These are phyloP conservation scores for Aechmea fasciata DNA, from an alignment of 176 grass and related monocot genomes.

Conservation along the genomic window DNA sequence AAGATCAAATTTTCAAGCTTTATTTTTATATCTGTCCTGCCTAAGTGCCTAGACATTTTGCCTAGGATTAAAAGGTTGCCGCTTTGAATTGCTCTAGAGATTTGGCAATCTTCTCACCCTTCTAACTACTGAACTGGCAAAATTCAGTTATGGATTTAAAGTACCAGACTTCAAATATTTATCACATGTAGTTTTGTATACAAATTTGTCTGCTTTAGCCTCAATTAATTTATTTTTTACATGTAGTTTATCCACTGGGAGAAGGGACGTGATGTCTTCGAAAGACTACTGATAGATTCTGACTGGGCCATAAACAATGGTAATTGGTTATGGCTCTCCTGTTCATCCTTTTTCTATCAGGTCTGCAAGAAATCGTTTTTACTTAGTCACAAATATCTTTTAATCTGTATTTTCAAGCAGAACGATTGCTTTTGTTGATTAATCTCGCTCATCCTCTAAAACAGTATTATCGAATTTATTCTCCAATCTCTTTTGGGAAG, in stretches of 20 bases:
- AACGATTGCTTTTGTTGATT: background rate
- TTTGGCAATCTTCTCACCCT: background rate
- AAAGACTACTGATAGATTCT: conserved; percentile 80
- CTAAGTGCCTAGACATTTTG: background rate
- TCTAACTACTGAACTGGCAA: background rate
- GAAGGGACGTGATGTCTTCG: conserved; percentile 82
- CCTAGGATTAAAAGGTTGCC: background rate
- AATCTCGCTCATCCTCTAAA: background rate
- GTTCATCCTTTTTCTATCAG: conserved; percentile 96
- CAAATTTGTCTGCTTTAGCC: background rate
- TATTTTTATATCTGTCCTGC: background rate
- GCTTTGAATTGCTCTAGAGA: background rate
- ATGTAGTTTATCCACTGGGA: conserved; percentile 92
- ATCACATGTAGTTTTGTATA: background rate
- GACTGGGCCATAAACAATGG: conserved; percentile 93
- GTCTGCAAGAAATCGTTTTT: conserved; percentile 16
- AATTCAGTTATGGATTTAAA: background rate
- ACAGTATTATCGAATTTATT: conserved; percentile 83
- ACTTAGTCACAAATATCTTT: background rate
- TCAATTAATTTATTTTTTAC: background rate
- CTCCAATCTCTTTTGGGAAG: conserved; percentile 80
- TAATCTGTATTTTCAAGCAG: background rate
- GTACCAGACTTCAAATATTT: background rate
- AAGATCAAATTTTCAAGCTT: no score
- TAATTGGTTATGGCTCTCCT: conserved; percentile 92